These are phyloP conservation scores for Penicillium concentricum DNA, from an alignment of 2,329 filamentous ascomycete species.

Conservation along the genomic window DNA sequence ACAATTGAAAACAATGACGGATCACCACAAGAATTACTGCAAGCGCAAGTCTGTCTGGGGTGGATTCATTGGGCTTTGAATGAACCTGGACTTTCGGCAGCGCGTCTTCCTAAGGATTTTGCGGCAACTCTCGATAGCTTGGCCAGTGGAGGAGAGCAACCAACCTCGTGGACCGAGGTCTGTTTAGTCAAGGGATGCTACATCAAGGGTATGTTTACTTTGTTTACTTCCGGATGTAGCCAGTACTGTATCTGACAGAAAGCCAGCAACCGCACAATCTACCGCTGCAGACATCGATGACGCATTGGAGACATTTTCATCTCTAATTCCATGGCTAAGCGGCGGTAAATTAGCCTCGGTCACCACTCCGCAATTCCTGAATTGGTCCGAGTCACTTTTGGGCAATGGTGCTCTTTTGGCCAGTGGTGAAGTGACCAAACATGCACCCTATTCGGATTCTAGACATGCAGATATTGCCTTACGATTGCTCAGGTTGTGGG, in stretches of 20 bases:
- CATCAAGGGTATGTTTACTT: conserved; percentile 62
- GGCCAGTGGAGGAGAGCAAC: conserved; percentile 50
- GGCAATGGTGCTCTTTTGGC: conserved; percentile 72
- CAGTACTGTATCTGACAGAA: conserved; percentile 10
- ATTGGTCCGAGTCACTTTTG: conserved; percentile 76
- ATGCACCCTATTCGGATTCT: conserved; percentile 21
- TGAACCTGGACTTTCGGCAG: conserved; percentile 63
- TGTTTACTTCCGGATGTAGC: neutral
- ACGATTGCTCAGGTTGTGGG: conserved; percentile 50
- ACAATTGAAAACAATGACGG: conserved; percentile 60
- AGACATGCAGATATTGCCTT: conserved; percentile 41
- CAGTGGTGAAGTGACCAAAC: conserved; percentile 49
- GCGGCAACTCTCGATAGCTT: conserved; percentile 55
- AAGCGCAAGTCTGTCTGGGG: conserved; percentile 78
- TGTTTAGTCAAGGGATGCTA: conserved; percentile 78
- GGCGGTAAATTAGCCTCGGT: conserved; percentile 37
- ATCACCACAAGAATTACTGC: conserved; percentile 60
- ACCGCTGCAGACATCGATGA: conserved; percentile 47
- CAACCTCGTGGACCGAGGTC: conserved; percentile 75
- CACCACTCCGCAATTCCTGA: conserved; percentile 64
- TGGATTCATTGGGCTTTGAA: conserved; percentile 80
- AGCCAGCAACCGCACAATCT: conserved; percentile 48
- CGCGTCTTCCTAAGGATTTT: conserved; percentile 63
- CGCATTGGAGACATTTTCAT: conserved; percentile 65
- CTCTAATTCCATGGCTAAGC: conserved; percentile 62